Evolutionary conservation across 768 basidiomycete species (phyloP).

Genomic region (Amanita thiersii): DNA sequence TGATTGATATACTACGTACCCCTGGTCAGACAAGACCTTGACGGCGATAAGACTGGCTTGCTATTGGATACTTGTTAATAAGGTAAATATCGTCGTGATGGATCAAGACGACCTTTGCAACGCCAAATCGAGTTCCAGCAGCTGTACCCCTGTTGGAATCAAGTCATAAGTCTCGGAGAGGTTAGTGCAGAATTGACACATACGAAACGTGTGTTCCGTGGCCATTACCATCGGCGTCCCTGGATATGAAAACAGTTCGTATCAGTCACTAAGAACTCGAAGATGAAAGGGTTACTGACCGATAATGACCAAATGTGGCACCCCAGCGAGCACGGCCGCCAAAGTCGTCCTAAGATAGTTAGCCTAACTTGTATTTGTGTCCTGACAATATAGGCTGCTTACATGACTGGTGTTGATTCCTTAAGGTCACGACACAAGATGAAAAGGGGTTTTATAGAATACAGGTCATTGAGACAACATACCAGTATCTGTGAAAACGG

Average conservation of each 20-base stretch:
- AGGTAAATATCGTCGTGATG: background rate
- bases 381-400: slow-evolving; percentile 3
- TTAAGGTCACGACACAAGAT: slow-evolving; percentile 3
- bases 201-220: slow-evolving; percentile 4
- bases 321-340: slow-evolving; percentile 35
- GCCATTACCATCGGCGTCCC: slow-evolving; percentile 10
- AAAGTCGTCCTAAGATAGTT: slow-evolving; percentile 24
- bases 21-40: slow-evolving; percentile 31
- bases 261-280: slow-evolving; percentile 3
- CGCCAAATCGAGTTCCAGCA: slow-evolving; percentile 11
- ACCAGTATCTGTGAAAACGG: slow-evolving; percentile 17
- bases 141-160: slow-evolving; percentile 10
- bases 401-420: slow-evolving; percentile 19
- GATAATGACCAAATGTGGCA: slow-evolving; percentile 23
- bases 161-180: too few relatives aligned
- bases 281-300: slow-evolving; percentile 2
- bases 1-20: slow-evolving; percentile 17
- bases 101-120: slow-evolving; percentile 10
- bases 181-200: background rate
- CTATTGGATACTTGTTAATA: slow-evolving; percentile 16
- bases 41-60: slow-evolving; percentile 28
- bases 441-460: background rate
- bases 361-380: background rate
- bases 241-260: background rate
- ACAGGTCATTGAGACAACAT: slow-evolving; percentile 4